These are phyloP conservation scores for Geranium rotundifolium DNA, from an alignment of 345 rosid species.

Conservation along the genomic window DNA sequence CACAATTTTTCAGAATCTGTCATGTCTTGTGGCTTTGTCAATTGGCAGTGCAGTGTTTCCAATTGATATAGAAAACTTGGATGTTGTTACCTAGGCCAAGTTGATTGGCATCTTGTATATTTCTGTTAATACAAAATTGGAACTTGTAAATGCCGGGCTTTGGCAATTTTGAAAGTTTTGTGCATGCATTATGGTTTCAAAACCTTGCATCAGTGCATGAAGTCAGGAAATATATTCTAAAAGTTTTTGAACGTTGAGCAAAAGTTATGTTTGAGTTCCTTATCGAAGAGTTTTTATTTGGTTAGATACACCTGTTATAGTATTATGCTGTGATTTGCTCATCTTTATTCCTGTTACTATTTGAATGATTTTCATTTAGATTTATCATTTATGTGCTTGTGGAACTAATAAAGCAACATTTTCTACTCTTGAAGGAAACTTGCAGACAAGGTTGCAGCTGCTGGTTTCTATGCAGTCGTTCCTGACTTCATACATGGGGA, in stretches of 20 bases:
- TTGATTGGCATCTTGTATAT: too few relatives aligned
- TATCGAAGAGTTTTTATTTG: too few relatives aligned
- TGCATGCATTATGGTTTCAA: too few relatives aligned
- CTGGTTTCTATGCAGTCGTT: constrained; percentile 58
- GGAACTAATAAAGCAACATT: constrained; percentile 3
- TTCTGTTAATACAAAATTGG: too few relatives aligned
- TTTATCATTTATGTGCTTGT: neutral
- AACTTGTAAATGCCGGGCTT: too few relatives aligned
- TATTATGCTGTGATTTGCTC: neutral
- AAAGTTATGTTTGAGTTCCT: neutral
- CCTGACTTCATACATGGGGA: constrained; percentile 67
- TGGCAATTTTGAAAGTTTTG: too few relatives aligned
- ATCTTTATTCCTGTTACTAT: neutral
- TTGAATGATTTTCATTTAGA: neutral
- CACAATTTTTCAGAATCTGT: too few relatives aligned
- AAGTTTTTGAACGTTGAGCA: neutral
- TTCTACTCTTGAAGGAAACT: constrained; percentile 35
- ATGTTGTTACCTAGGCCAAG: too few relatives aligned
- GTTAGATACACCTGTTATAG: neutral
- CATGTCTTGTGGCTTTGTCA: too few relatives aligned
- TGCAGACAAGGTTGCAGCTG: constrained; percentile 68
- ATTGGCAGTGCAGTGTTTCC: too few relatives aligned
- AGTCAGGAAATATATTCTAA: neutral
- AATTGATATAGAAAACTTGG: too few relatives aligned
- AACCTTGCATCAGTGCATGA: neutral